Base-by-base conservation (phyloP, 768 basidiomycete species). In the Termitomyces eurrhizus region DNA sequence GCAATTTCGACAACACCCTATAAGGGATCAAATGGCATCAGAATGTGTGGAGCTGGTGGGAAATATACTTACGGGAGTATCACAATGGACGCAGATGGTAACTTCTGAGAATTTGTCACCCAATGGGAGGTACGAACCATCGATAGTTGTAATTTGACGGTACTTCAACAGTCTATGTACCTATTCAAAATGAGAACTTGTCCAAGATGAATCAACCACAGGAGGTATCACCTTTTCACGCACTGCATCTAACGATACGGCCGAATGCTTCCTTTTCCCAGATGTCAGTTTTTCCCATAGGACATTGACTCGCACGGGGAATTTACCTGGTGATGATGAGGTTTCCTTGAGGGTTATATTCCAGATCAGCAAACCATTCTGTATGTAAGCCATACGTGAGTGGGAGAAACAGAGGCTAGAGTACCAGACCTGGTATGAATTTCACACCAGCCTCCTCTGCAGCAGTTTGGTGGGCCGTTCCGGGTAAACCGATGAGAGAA, bases 361-460 rank as follows among this genome's bases (percentile, higher is more conserved):
- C 83, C 33, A 88, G 69, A 66, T 90, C 87, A 2, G 83, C 85
- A 65, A 86, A 88, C 82, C 84, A 87, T 61, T 87, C 86, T 85
- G 58, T n/a, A n/a, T 16, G 1, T 37, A 44, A 12, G 32, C 26
- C n/a, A n/a, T 3, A 33, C 7, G 35, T 60, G 41, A 51, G 7
- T 8, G 53, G 6, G 44, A 29, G 9, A 48, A 32, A 6, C 8
- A 52, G 13, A 8, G 3, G 49, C 16, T 35, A 24, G 0, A 52
- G 5, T 59, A 66, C 68, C 52, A 32, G 51, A 82, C 85, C 87
- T 8, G 87, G 81, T 24, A 89, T 84, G 70, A 89, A 89, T 24
- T 72, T 75, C 13, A 88, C 81, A 0, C 80, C 82, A 8, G 78
- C 70, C 61, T 84, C 83, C 57, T 77, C 74, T 32, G 84, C 81